Base-by-base conservation (phyloP, 1,284 basidiomycete genomes). In the Microbotryum saponariae region DNA sequence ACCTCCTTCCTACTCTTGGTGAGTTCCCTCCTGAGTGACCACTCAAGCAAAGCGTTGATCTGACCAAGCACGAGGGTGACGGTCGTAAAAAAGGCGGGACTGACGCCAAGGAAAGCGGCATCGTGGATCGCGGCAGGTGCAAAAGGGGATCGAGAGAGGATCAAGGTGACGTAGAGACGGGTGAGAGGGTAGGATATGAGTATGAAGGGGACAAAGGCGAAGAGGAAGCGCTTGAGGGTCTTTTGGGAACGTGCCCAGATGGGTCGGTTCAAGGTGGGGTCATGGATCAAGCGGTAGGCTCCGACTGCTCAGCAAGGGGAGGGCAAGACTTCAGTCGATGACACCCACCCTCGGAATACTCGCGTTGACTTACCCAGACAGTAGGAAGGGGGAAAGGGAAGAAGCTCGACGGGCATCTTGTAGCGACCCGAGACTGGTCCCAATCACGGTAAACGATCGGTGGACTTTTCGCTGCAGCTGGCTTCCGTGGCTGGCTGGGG, bases 71-170 rank as follows among this genome's bases (percentile, higher is more conserved):
- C 48, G 31, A 67, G 52, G 6, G 54, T 51, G 58, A 49, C 59
- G 2, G 66, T 70, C 33, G 68, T 68, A 56, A 63, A 68, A 7
- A 29, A 18, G 8, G 64, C 50, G 33, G 64, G 58, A 14, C 56
- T 61, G 42, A 67, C 46, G 23, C 66, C 64, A 29, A 67, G n/a
- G 27, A 67, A 29, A 7, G 61, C 56, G 10, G 69, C 67, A 14
- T 68, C 65, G 51, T 70, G 57, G 33, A 69, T 56, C 52, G 63
- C 53, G 42, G 57, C 49, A 0, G 69, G 66, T 5, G 58, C 60
- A 29, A 72, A 56, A 1, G 69, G 65, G 4, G 65, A 64, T 42
- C 59, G 58, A n/a, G 70, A 63, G 46, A 72, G 65, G 61, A 72
- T 55, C 46, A 63, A 61, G 27, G 59, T 54, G 42, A 67, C 65